phyloP scores from a whole-genome alignment of 768 basidiomycete genomes.

The Mycena chlorophos region DNA sequence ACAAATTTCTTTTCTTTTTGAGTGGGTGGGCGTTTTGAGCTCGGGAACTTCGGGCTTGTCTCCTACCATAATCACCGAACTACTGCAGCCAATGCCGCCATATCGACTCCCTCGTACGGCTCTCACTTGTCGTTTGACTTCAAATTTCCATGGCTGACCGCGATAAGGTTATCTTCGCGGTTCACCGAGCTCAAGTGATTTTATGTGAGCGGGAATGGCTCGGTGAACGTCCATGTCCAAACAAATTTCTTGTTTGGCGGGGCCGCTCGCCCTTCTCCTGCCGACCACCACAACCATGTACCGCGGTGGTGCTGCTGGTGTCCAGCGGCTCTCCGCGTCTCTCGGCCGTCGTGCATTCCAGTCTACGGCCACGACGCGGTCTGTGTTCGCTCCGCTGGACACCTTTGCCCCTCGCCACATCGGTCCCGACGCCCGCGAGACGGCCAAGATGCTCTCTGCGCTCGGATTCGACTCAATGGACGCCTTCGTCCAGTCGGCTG shows the following conservation, averaged over 20 bases:
- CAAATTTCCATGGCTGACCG: too few relatives aligned
- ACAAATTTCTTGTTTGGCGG: slow-evolving; percentile 18
- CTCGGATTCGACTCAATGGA: slow-evolving; percentile 89
- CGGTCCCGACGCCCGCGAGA: slow-evolving; percentile 85
- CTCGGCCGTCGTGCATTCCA: slow-evolving; percentile 38
- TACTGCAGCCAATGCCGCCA: too few relatives aligned
- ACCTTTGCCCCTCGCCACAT: slow-evolving; percentile 90
- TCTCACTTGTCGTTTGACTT: too few relatives aligned
- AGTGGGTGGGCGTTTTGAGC: too few relatives aligned
- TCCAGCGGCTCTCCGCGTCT: slow-evolving; percentile 21
- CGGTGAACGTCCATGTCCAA: too few relatives aligned
- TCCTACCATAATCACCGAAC: too few relatives aligned
- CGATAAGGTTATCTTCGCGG: too few relatives aligned
- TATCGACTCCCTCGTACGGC: too few relatives aligned
- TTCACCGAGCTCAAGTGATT: too few relatives aligned
- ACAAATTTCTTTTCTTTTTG: too few relatives aligned
- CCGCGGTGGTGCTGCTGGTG: slow-evolving; percentile 16
- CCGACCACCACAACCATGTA: slow-evolving; percentile 26
- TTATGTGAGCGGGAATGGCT: too few relatives aligned
- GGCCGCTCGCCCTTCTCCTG: slow-evolving; percentile 9
- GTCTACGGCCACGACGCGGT: slow-evolving; percentile 49
- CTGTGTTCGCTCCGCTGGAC: slow-evolving; percentile 83
- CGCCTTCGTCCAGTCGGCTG: slow-evolving; percentile 78
- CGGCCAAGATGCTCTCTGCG: slow-evolving; percentile 74
- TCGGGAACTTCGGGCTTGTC: too few relatives aligned